Percentiles rank a stretch among this genome's conserved stretches.
Conservation (phyloP, 2,329 filamentous ascomycete species). For the Plenodomus tracheiphilus region DNA sequence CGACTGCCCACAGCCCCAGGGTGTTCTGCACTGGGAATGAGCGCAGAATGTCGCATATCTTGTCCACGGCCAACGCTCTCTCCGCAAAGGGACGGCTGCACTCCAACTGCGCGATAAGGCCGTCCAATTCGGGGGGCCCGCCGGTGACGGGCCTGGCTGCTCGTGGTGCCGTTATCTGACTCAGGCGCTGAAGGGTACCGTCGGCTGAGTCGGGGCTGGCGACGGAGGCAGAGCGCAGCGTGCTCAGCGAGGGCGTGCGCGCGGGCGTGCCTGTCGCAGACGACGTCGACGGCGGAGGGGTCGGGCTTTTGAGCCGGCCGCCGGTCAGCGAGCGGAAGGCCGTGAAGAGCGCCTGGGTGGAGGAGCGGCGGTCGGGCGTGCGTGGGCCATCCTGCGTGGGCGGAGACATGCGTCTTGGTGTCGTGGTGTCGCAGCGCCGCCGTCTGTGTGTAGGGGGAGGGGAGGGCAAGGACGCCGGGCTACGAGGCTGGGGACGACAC, state of each 20-base stretch:
- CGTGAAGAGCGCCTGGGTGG: conserved; percentile 42
- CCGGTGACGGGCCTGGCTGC: conserved; percentile 31
- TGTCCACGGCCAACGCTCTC: conserved; percentile 35
- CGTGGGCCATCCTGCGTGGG: conserved; percentile 39
- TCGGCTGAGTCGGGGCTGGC: conserved; percentile 31
- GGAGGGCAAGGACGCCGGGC: conserved; percentile 5
- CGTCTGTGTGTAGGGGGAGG: conserved; percentile 3
- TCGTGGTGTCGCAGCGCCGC: background rate
- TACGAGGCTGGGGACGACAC: conserved; percentile 1
- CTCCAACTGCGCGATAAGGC: conserved; percentile 37
- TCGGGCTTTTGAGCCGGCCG: conserved; percentile 40
- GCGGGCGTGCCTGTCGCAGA: conserved; percentile 35
- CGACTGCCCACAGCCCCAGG: conserved; percentile 42
- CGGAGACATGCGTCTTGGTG: conserved; percentile 43
- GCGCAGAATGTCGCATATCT: conserved; percentile 39
- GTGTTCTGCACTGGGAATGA: conserved; percentile 44
- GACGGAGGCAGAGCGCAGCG: conserved; percentile 22
- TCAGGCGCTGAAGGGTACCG: conserved; percentile 31
- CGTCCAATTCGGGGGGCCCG: conserved; percentile 42
- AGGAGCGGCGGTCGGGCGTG: conserved; percentile 45
- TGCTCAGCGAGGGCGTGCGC: conserved; percentile 33
- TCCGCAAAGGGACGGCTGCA: conserved; percentile 29
- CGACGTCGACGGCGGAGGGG: conserved; percentile 33
- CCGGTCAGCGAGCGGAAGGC: conserved; percentile 44
- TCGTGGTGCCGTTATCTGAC: conserved; percentile 23